Base-by-base conservation (phyloP, 768 basidiomycete species). In the Tubosaeta sp. region DNA sequence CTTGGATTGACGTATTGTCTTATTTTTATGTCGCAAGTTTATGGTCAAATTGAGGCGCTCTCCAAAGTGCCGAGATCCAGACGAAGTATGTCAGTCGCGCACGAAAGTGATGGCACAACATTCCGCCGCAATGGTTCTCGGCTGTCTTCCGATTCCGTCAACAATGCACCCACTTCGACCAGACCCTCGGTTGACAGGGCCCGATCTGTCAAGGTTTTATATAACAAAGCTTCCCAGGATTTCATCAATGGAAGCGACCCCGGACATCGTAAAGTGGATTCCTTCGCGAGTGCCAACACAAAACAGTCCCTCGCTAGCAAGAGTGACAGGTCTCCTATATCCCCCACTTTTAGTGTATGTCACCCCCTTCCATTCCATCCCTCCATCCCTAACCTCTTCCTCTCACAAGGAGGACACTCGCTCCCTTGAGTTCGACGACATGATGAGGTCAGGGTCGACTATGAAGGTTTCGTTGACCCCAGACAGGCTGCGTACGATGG, bases 391-490 rank as follows among this genome's bases (percentile, higher is more conserved):
- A 33, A 59, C 45, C 17, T 32, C 25, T 19, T 48, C 33, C 34
- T 41, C 50, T 56, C 54, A 50, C 48, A 60, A 88, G 82, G 80
- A 83, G 65, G 80, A 65, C 65, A 73, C 56, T 67, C 79, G 68
- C 61, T 75, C 82, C 51, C 85, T 88, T 56, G 90, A 95, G 67
- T 97, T 98, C 68, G 95, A 98, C 70, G 85, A 92, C 68, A 75
- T 97, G 69, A 86, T 98, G 84, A 83, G 82, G 47, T 92, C 90
- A 53, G 82, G 86, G 54, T 78, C 87, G 52, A 97, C 95, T 17
- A 89, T 97, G 88, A 97, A 92, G 66, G 85, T 98, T 61, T 95
- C 93, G 38, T 78, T 97, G 57, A 98, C 95, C 32, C 95, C 95
- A 51, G 93, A 97, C 74, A 80, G 95, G 49, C 76, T 98, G 52